Evolutionary conservation across 257 asterid species (phyloP), one percentile per base, ranked within the genome.

Genomic region (Echium plantagineum): DNA sequence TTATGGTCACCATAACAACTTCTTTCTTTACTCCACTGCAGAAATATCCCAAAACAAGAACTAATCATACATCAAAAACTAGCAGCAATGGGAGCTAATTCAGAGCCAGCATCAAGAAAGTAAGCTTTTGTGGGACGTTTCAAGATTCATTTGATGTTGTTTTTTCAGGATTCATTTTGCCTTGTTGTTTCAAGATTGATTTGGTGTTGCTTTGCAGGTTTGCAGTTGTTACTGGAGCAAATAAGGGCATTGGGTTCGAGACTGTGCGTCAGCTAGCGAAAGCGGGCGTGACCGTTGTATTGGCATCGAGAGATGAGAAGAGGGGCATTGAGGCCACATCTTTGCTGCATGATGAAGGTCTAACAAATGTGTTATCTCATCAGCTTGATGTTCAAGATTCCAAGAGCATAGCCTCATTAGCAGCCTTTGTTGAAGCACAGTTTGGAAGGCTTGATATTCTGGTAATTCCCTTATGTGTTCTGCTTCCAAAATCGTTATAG

Each of bases 151-250:
- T 56, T 56, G 32, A 20, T 56, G 24, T 49, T 47, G 15, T 30
- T 52, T 57, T 47, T n/a, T n/a, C n/a, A n/a, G n/a, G n/a, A n/a
- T n/a, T n/a, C n/a, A n/a, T n/a, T n/a, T n/a, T n/a, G n/a, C n/a
- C n/a, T n/a, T n/a, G n/a, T n/a, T n/a, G n/a, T 51, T 1, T 51
- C 9, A 12, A 31, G 18, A 21, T 21, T 18, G 1, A 21, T 26
- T 56, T 56, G 32, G 38, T 56, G 24, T 49, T 47, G 15, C 22
- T 52, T 57, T 47, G 10, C 62, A 85, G 96, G 76, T 77, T 72
- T 63, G 96, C 90, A 18, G 87, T 85, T 30, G 94, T 89, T 38
- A 89, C 90, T 3, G 96, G 96, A 69, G 96, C 90, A 7, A 88
- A 88, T 83, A 83, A 79, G 72, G 96, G 94, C 47, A 88, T 85